Base-by-base conservation (phyloP, 208 protist species). In the Herpetomonas tarakana region DNA sequence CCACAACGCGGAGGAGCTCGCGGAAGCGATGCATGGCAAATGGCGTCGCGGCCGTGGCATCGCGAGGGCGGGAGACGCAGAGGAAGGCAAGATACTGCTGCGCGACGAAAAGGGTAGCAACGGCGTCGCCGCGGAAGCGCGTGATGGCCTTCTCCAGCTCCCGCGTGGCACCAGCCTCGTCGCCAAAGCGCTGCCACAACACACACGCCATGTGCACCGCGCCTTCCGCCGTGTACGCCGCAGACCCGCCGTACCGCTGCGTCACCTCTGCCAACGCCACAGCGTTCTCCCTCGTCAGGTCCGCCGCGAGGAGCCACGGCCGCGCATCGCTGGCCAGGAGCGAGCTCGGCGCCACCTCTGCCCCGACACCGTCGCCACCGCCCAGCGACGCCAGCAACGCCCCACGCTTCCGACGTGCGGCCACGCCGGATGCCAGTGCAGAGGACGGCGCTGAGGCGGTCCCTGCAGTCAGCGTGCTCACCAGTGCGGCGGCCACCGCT, bases 21-120 rank as follows among this genome's bases (percentile, higher is more conserved):
- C 82, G 81, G 27, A 93, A 82, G n/a, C 73, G 68, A 46, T 88
- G 67, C 56, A 93, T 53, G 11, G 79, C 73, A 9, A 79, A 53
- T 24, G 3, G 27, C 4, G 16, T 22, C 41, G 9, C 16, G 3
- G 44, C 7, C n/a, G 35, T n/a, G 12, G 63, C 45, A 3, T 35
- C 39, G 19, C 52, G 44, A 30, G 74, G 74, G 62, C 77, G 46
- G 4, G 35, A 70, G 46, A 78, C 7, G 41, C 70, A 77, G 19
- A 93, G 56, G 51, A 76, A 77, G 35, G 82, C 83, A 2, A 90
- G 57, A 31, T 88, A 86, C 61, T 93, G 86, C 49, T 78, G 71
- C 25, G 86, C 51, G 22, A 90, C 39, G 39, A 88, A 81, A 0
- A 89, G 30, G 22, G 80, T 57, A 22, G 74, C 68, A 7, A 72